Evolutionary conservation across 192 early-diverging fungal genomes (phyloP), one percentile per base, ranked within the genome.

Genomic region (Geosiphon pyriformis): DNA sequence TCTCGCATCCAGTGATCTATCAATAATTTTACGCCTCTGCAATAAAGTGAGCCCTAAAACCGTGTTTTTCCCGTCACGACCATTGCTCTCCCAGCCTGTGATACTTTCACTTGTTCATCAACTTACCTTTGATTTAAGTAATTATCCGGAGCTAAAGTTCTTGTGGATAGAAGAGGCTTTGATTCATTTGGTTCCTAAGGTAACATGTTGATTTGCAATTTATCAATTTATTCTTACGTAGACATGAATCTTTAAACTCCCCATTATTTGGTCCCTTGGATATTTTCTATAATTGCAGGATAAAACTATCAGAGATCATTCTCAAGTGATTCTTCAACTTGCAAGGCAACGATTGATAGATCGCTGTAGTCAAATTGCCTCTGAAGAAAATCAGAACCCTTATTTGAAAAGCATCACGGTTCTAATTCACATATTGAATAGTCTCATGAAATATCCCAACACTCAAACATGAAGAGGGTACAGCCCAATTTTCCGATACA

Each of bases 31-130:
- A 2, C 71, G 74, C 11, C 59, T 77, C 27, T 77, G 75, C 32
- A 71, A 46, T 49, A 80, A 75, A 47, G 63, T 76, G 0, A 72
- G 65, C 1, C 78, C 75, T 1, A 55, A 68, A 25, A 57, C 57
- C 7, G 73, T 80, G 6, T 77, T 80, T 51, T 59, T 42, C 22
- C 64, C 70, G 31, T 31, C 68, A 0, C 70, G 68, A 25, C 31
- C 70, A 0, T 58, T 50, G 18, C 27, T 80, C 12, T 75, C 72
- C 29, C 78, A 80, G 57, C 75, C 76, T 20, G 78, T 80, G 4
- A 52, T 80, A 12, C 48, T 80, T 32, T 76, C 78, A 0, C 59
- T 80, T 29, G 54, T 76, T 18, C 78, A 77, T 37, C 70, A 80
- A 26, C 65, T 80, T 8, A 69, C 75, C 6, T 68, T 73, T 12